Base-by-base conservation (phyloP, 768 basidiomycete species). In the Boletus insuetus region DNA sequence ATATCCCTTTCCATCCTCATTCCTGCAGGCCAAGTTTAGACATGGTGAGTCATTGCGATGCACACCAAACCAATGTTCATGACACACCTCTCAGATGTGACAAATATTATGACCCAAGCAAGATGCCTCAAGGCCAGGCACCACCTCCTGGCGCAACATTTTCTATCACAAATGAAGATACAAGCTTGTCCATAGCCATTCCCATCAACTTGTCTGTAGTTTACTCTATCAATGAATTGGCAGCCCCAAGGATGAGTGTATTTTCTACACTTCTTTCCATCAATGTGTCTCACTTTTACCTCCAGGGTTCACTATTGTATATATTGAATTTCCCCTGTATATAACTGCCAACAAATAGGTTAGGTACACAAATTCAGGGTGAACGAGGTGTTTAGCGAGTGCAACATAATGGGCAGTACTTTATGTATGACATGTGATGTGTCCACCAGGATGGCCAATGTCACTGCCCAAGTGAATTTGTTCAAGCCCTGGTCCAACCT, bases 351-450 rank as follows among this genome's bases (percentile, higher is more conserved):
- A 68, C 53, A n/a, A 16, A 40, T 13, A 16, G 31, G 12, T 32
- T 40, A 78, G 84, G 73, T 91, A 17, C 89, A 92, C 1, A 77
- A 91, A 17, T 89, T 90, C 1, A 82, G 47, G 26, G 31, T 65
- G 32, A 49, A 58, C 6, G 63, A 74, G 22, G 82, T 89, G 17
- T 67, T 90, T n/a, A 79, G 87, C 75, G 77, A 34, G 86, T 89
- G 82, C 81, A 87, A 64, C 79, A 85, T 54, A 80, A 83, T 0
- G 80, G 80, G 0, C 19, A 69, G 45, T 91, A 86, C 62, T 75
- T 91, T 44, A 88, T 91, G 82, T 92, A 90, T 59, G 88, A 91
- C 66, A 89, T 92, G 89, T 80, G 89, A 57, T 75, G 69, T 80
- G 77, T 76, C 1, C 91, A 90, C 73, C 79, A 77, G 76, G 82